These are phyloP conservation scores for Pleurotus tuoliensis DNA, from an alignment of 768 basidiomycete species.

Conservation along the genomic window DNA sequence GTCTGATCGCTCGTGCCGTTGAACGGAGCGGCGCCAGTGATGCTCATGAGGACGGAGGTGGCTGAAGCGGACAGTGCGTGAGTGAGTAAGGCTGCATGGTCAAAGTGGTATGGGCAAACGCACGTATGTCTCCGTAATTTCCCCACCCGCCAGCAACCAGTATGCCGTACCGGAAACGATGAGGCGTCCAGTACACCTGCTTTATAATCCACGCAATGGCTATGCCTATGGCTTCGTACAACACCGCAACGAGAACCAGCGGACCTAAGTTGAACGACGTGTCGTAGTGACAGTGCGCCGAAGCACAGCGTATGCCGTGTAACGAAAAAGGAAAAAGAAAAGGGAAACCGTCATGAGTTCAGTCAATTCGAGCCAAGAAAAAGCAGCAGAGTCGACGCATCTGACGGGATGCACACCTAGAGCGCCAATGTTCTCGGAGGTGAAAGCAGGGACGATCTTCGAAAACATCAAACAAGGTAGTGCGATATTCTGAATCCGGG, in stretches of 20 bases:
- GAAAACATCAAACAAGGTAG: constrained; percentile 68
- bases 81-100: neutral
- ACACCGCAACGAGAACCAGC: constrained; percentile 52
- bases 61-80: constrained; percentile 32
- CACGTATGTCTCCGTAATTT: constrained; percentile 71
- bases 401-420: constrained; percentile 38
- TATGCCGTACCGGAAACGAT: constrained; percentile 70
- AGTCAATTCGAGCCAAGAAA: neutral
- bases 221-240: constrained; percentile 58
- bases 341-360: neutral
- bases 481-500: constrained; percentile 41
- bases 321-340: neutral
- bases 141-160: constrained; percentile 66
- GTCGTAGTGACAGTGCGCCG: no score
- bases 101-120: constrained; percentile 17
- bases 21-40: constrained; percentile 62
- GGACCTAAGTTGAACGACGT: constrained; percentile 40
- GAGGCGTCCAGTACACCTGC: constrained; percentile 72
- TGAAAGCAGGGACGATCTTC: constrained; percentile 66
- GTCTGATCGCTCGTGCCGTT: constrained; percentile 52
- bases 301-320: neutral
- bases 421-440: constrained; percentile 47
- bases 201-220: constrained; percentile 50
- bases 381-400: neutral
- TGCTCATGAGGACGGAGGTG: constrained; percentile 59